These are phyloP conservation scores for Castanea mollissima DNA, from an alignment of 306 rosid genomes.

Conservation along the genomic window DNA sequence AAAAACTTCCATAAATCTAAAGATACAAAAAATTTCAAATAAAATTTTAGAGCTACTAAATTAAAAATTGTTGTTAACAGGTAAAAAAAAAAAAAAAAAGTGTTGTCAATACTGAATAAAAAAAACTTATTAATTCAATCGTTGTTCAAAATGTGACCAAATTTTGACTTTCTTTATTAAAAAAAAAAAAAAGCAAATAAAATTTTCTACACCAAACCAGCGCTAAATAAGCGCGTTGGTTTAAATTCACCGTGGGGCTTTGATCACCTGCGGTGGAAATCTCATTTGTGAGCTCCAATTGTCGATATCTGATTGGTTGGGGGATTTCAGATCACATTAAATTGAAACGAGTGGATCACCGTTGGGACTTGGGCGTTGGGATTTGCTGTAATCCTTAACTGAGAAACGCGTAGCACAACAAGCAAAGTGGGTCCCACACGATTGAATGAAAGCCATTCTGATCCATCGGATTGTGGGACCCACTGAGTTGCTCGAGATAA, in stretches of 20 bases:
- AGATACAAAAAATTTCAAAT: too few species aligned
- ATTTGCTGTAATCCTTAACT: not conserved
- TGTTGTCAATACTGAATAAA: too few species aligned
- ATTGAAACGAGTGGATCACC: slow-evolving; percentile 37
- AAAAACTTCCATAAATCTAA: too few species aligned
- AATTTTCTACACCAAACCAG: too few species aligned
- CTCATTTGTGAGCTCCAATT: not conserved
- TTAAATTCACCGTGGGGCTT: not conserved
- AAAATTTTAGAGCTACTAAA: too few species aligned
- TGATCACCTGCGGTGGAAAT: not conserved
- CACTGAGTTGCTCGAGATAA: slow-evolving; percentile 9
- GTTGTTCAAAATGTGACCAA: too few species aligned
- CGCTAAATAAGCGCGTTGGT: too few species aligned
- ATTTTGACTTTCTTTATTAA: too few species aligned
- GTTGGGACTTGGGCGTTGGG: not conserved
- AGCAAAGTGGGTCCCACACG: not conserved
- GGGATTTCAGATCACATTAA: not conserved
- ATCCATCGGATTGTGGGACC: slow-evolving; percentile 20
- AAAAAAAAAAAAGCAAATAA: too few species aligned
- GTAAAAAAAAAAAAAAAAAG: too few species aligned
- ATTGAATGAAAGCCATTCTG: not conserved
- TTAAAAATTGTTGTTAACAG: too few species aligned
- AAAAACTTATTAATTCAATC: too few species aligned
- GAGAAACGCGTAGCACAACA: not conserved
- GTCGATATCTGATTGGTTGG: not conserved